Percentiles rank a stretch among this genome's conserved stretches.
phyloP scores from a whole-genome alignment of 495 filamentous ascomycete species.

The Trichoderma virens region DNA sequence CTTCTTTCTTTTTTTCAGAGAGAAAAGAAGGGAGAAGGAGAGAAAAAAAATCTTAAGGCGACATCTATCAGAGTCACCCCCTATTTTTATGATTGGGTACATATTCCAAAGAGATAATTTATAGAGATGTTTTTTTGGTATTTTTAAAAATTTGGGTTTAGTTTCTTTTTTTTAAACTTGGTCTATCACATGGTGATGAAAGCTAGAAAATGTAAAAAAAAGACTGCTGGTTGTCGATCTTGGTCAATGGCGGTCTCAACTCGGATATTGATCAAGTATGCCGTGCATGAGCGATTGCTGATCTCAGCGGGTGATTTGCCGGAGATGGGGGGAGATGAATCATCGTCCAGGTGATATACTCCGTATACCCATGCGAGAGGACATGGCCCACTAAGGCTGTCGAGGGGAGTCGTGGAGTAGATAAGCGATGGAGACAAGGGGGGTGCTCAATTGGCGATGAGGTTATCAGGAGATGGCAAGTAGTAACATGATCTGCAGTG shows the following conservation, averaged over 20 bases:
- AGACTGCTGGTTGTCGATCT: no score
- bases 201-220: not conserved
- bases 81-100: not conserved
- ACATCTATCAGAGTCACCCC: not conserved
- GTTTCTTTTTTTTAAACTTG: not conserved
- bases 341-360: no score
- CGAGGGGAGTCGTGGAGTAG: not conserved
- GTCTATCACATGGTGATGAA: not conserved
- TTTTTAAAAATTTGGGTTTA: not conserved
- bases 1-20: not conserved
- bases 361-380: not conserved
- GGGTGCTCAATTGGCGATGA: not conserved
- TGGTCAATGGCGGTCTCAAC: no score
- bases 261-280: no score
- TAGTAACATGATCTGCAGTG: not conserved
- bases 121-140: not conserved
- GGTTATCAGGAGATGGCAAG: not conserved
- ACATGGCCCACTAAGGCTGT: not conserved
- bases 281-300: not conserved
- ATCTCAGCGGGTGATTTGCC: not conserved
- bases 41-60: not conserved
- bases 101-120: not conserved
- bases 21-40: no score
- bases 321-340: no score
- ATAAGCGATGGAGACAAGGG: constrained; percentile 1